Percentiles rank a stretch among this genome's conserved stretches.
Conservation (phyloP, 129 eudicot species). For the Pseudognaphalium luteoalbum region DNA sequence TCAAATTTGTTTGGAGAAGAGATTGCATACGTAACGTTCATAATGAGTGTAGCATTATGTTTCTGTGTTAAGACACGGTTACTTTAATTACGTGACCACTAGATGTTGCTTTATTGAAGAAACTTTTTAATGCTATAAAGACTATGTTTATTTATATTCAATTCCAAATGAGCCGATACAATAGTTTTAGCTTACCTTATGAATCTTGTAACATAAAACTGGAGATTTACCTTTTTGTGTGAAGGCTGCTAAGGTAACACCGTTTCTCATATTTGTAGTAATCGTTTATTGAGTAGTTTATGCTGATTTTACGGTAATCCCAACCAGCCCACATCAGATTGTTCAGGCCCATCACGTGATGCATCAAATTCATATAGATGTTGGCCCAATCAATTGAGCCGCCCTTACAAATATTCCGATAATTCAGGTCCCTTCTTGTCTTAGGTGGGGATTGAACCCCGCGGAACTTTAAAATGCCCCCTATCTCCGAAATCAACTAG, state of each 20-base stretch:
- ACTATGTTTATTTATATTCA: not conserved
- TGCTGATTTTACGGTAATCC: not conserved
- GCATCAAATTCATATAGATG: not conserved
- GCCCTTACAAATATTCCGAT: no score
- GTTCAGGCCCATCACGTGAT: not conserved
- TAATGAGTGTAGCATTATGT: not conserved
- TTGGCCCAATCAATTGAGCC: not conserved
- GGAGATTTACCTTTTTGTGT: not conserved
- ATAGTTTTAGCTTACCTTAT: not conserved
- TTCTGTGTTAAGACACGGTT: not conserved
- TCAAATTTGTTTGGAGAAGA: not conserved
- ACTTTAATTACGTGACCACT: not conserved
- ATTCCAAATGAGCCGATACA: conserved; percentile 7
- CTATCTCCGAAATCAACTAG: not conserved
- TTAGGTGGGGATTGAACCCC: not conserved
- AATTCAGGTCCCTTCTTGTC: not conserved
- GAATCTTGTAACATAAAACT: not conserved
- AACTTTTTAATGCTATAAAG: no score
- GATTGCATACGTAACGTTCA: not conserved
- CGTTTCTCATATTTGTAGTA: not conserved
- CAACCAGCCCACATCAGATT: not conserved
- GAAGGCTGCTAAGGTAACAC: not conserved
- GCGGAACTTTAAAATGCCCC: not conserved
- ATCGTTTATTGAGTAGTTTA: no score
- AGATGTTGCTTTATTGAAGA: conserved; percentile 16